Conservation (phyloP, 768 basidiomycete genomes). For the Agrocybe pediades region DNA sequence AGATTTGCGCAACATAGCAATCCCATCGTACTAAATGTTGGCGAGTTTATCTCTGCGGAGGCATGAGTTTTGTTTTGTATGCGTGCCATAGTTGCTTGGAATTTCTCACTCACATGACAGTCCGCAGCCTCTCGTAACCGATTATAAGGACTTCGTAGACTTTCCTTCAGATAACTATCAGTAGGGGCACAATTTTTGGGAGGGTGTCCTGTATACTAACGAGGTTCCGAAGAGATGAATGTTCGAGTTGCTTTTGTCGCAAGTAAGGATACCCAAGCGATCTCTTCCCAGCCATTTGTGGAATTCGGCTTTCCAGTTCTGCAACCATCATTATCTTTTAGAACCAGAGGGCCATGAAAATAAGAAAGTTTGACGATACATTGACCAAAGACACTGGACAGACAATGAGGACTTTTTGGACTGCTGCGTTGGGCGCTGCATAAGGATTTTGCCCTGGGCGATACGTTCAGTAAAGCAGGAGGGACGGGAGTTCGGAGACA, state of each 20-base stretch:
- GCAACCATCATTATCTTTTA: conserved; percentile 2
- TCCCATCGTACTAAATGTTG: conserved; percentile 22
- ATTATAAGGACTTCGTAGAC: conserved; percentile 88
- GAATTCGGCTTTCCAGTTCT: conserved; percentile 98
- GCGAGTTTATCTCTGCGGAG: conserved; percentile 25
- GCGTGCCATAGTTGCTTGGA: neutral
- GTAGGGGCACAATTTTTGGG: neutral
- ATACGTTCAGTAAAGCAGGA: neutral
- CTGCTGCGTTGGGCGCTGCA: conserved; percentile 48
- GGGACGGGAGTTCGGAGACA: conserved; percentile 23
- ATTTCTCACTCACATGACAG: conserved; percentile 64
- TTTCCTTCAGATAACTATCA: conserved; percentile 42
- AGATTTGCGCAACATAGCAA: neutral
- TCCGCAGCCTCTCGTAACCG: conserved; percentile 89
- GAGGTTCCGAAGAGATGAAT: conserved; percentile 76
- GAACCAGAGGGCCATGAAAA: neutral
- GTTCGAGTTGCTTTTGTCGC: conserved; percentile 47
- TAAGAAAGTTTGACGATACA: conserved; percentile 40
- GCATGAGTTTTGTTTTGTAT: neutral
- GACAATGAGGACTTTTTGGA: conserved; percentile 87
- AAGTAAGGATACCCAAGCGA: conserved; percentile 45
- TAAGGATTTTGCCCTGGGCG: conserved; percentile 82
- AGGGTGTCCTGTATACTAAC: conserved; percentile 37
- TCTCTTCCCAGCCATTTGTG: conserved; percentile 83
- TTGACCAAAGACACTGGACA: conserved; percentile 91